phyloP scores from a whole-genome alignment of 768 basidiomycete species.

The Agaricus blazei region DNA sequence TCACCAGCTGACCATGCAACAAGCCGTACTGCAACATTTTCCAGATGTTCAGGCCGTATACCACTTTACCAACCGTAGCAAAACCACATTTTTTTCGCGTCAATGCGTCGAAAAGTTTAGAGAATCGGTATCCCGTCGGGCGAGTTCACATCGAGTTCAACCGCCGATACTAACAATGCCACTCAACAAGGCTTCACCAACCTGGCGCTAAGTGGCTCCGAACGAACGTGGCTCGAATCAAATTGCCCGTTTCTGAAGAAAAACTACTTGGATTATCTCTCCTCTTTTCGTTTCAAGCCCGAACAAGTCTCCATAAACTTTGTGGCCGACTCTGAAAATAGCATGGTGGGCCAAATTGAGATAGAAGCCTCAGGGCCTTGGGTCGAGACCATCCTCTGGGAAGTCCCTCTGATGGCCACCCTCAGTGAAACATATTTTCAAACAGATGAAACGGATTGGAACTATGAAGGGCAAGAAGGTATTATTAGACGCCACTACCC shows the following conservation, averaged over 20 bases:
- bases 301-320: conserved; percentile 67
- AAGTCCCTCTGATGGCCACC: conserved; percentile 91
- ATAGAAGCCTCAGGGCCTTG: conserved; percentile 73
- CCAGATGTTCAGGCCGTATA: conserved; percentile 68
- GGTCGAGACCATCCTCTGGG: conserved; percentile 89
- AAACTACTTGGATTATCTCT: conserved; percentile 75
- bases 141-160: conserved; percentile 1
- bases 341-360: conserved; percentile 55
- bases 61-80: conserved; percentile 76
- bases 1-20: conserved; percentile 88
- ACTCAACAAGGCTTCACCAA: conserved; percentile 54
- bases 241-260: conserved; percentile 71
- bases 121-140: conserved; percentile 46
- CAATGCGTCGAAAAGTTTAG: conserved; percentile 58
- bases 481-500: background rate
- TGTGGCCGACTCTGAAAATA: conserved; percentile 47
- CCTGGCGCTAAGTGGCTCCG: conserved; percentile 53
- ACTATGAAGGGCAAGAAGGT: conserved; percentile 79
- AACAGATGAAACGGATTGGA: conserved; percentile 76
- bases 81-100: conserved; percentile 58
- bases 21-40: conserved; percentile 78
- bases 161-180: conserved; percentile 1
- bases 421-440: conserved; percentile 88
- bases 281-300: conserved; percentile 64
- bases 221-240: conserved; percentile 59